Evolutionary conservation across 2,329 filamentous ascomycete genomes (phyloP), one percentile per base, ranked within the genome.

Genomic region (Exophiala spinifera): DNA sequence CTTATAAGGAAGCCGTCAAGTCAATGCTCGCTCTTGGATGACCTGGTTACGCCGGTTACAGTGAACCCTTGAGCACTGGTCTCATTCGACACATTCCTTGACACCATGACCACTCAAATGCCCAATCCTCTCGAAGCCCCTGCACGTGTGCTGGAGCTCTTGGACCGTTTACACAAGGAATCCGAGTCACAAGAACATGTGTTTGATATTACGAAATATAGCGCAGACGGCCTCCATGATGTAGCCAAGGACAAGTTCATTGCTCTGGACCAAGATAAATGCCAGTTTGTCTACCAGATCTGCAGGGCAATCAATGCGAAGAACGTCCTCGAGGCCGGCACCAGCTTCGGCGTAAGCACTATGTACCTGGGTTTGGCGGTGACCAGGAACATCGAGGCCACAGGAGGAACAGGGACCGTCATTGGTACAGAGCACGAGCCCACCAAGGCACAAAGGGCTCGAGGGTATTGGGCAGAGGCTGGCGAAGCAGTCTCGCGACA

Each of bases 321-420:
- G 19, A 66, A 67, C 46, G 59, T 74, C 19, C 64, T 75, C 40
- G 72, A 76, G 56, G 70, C 68, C 5, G 73, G 72, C 3, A 75
- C 72, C 10, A 71, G 67, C 53, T 75, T 70, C 54, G 72, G 72
- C 14, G 69, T 75, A 15, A 72, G 68, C 52, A 75, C 73, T 1
- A 74, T 75, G 23, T 75, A 74, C 43, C 65, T 76, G 1, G 72
- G 71, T 4, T 64, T 74, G 13, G 73, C 72, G 7, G 65, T 72
- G 3, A 64, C 44, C 11, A 21, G 51, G 49, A 62, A 57, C 33
- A 23, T 53, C 33, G 46, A 63, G 1, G 53, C 65, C 39, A 68
- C 62, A 8, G 64, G 55, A 23, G 37, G 43, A 4, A 31, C 55
- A 4, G 70, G 68, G 0, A 62, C 37, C 28, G 71, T 74, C 1